Percentiles rank a stretch among this genome's conserved stretches.
phyloP scores from a whole-genome alignment of 192 early-diverging fungal species.

The Entophlyctis luteolus region DNA sequence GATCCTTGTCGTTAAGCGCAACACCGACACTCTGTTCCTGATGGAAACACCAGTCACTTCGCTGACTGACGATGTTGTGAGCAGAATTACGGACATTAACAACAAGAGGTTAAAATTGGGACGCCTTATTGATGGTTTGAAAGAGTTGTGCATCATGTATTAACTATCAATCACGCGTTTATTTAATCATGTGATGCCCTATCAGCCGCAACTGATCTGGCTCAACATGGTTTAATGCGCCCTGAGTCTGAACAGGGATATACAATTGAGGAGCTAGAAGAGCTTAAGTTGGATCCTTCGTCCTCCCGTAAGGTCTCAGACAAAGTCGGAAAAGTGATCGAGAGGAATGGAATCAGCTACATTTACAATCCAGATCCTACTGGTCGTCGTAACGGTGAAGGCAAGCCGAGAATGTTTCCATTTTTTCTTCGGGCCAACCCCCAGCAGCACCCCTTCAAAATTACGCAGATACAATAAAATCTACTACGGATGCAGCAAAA shows the following conservation, averaged over 20 bases:
- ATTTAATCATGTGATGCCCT: too few species aligned
- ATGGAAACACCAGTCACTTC: slow-evolving; percentile 8
- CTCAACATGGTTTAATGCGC: slow-evolving; percentile 48
- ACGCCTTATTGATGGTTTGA: slow-evolving; percentile 41
- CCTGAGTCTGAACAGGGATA: slow-evolving; percentile 56
- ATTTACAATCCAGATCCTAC: slow-evolving; percentile 53
- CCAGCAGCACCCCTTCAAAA: slow-evolving; percentile 39
- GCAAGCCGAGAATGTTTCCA: slow-evolving; percentile 22
- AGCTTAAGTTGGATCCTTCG: slow-evolving; percentile 29
- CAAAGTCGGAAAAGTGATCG: slow-evolving; percentile 22
- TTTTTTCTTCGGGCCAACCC: slow-evolving; percentile 1
- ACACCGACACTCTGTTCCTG: slow-evolving; percentile 26
- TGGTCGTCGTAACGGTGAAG: slow-evolving; percentile 50
- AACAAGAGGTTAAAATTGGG: slow-evolving; percentile 36
- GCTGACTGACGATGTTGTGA: slow-evolving; percentile 8
- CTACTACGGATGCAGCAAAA: slow-evolving; percentile 41
- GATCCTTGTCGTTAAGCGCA: slow-evolving; percentile 27
- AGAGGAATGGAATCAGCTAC: slow-evolving; percentile 37
- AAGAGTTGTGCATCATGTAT: background rate
- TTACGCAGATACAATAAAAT: slow-evolving; percentile 34
- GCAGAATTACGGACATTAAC: slow-evolving; percentile 28
- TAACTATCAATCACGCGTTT: background rate
- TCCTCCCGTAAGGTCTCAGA: background rate
- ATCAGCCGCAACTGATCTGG: slow-evolving; percentile 47
- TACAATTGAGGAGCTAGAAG: slow-evolving; percentile 54